phyloP scores from a whole-genome alignment of 495 filamentous ascomycete species.

The Pseudevernia furfuracea region DNA sequence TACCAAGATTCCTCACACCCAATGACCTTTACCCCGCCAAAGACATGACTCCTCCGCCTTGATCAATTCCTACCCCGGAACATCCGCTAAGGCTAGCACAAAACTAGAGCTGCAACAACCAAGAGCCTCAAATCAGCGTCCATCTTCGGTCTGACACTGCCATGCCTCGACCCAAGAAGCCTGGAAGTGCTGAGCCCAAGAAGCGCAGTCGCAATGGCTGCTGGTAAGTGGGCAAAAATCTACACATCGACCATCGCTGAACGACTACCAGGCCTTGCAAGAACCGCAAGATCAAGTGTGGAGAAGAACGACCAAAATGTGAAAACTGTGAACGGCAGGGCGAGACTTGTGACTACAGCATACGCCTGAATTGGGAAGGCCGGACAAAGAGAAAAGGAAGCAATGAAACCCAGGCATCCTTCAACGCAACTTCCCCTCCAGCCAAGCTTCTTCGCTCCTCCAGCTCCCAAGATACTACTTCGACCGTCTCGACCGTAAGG shows the following conservation, averaged over 20 bases:
- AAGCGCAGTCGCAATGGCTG: constrained; percentile 75
- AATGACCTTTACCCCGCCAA: neutral
- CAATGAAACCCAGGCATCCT: constrained; percentile 23
- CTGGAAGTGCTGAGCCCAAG: constrained; percentile 60
- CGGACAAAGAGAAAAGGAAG: constrained; percentile 45
- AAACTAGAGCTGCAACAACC: neutral
- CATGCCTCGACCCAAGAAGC: constrained; percentile 67
- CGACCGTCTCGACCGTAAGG: constrained; percentile 9
- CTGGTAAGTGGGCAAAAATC: constrained; percentile 49
- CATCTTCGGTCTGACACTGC: constrained; percentile 1
- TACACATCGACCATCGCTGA: constrained; percentile 3
- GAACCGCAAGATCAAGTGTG: constrained; percentile 80
- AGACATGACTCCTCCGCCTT: neutral
- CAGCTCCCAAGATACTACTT: constrained; percentile 2
- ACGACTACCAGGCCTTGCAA: constrained; percentile 75
- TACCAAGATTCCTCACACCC: neutral
- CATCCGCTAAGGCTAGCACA: neutral
- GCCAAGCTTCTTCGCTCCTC: constrained; percentile 5
- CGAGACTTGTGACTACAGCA: constrained; percentile 78
- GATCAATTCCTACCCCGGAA: neutral
- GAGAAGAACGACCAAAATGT: constrained; percentile 73
- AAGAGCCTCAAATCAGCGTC: neutral
- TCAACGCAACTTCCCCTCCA: neutral
- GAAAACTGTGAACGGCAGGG: constrained; percentile 68
- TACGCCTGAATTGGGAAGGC: constrained; percentile 71